phyloP scores from a whole-genome alignment of 2,329 filamentous ascomycete genomes.

The Colletotrichum paranaense region DNA sequence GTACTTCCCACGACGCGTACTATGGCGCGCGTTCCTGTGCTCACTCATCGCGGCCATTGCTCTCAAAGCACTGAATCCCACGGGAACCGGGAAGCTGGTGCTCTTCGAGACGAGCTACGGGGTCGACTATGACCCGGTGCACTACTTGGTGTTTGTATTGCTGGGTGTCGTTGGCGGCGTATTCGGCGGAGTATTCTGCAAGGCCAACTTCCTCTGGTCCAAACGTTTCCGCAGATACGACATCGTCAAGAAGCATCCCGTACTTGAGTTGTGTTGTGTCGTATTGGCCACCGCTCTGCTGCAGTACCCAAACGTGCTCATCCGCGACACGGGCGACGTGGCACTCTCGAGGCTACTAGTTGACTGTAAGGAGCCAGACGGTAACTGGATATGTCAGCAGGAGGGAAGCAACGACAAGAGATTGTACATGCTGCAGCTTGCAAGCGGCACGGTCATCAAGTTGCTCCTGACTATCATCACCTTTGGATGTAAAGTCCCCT shows the following conservation, averaged over 20 bases:
- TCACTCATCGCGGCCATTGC: constrained; percentile 66
- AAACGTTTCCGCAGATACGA: constrained; percentile 62
- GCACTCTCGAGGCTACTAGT: constrained; percentile 68
- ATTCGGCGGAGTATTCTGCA: constrained; percentile 69
- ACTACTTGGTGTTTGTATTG: constrained; percentile 67
- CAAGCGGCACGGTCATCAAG: constrained; percentile 65
- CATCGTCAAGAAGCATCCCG: constrained; percentile 65
- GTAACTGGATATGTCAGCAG: constrained; percentile 61
- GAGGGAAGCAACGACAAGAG: constrained; percentile 51
- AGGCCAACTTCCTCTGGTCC: constrained; percentile 67
- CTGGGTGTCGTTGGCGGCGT: constrained; percentile 68
- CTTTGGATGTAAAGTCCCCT: constrained; percentile 70
- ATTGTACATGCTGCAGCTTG: constrained; percentile 60
- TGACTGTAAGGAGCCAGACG: constrained; percentile 56
- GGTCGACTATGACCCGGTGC: constrained; percentile 62
- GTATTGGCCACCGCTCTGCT: constrained; percentile 63
- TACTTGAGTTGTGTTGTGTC: constrained; percentile 66
- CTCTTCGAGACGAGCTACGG: constrained; percentile 71
- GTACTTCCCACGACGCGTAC: constrained; percentile 65
- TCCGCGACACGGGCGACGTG: constrained; percentile 64
- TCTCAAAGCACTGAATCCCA: constrained; percentile 68
- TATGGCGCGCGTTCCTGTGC: constrained; percentile 70
- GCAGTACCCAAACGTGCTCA: constrained; percentile 67
- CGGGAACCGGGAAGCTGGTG: constrained; percentile 68
- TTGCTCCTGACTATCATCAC: constrained; percentile 67